These are phyloP conservation scores for Trypanosoma congolense DNA, from an alignment of 208 protist species.

Conservation along the genomic window DNA sequence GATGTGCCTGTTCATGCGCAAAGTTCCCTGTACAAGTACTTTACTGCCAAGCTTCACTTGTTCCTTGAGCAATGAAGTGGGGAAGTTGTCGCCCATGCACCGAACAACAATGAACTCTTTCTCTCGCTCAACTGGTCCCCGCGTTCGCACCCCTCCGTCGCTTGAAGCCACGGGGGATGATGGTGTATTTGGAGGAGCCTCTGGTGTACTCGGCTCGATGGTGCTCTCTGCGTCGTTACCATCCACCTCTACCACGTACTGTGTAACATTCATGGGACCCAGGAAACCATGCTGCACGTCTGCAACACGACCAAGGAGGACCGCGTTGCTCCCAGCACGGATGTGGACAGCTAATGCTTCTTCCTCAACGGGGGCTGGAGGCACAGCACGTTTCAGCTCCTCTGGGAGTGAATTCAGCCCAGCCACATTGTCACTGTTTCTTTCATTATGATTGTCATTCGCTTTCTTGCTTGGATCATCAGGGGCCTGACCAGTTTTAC, in stretches of 20 bases:
- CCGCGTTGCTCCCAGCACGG: constrained; percentile 48
- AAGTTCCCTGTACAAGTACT: constrained; percentile 52
- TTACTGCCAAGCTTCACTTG: constrained; percentile 41
- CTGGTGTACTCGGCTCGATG: neutral
- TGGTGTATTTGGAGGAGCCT: neutral
- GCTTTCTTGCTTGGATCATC: neutral
- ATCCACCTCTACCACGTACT: constrained; percentile 60
- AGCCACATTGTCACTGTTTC: constrained; percentile 6
- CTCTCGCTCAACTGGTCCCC: constrained; percentile 11
- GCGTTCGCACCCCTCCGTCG: neutral
- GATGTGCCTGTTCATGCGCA: constrained; percentile 71
- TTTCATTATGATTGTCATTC: constrained; percentile 1
- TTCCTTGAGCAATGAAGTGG: constrained; percentile 35
- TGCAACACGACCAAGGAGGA: constrained; percentile 50
- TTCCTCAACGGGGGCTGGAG: constrained; percentile 16
- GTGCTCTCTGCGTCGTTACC: neutral
- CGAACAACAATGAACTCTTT: constrained; percentile 77
- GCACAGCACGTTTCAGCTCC: constrained; percentile 10
- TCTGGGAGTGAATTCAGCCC: constrained; percentile 9
- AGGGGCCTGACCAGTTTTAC: neutral
- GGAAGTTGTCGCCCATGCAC: constrained; percentile 48
- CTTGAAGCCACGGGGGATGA: too few species aligned
- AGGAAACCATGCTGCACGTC: constrained; percentile 75
- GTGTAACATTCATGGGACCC: constrained; percentile 34
- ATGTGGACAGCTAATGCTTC: constrained; percentile 44